phyloP scores from a whole-genome alignment of 768 basidiomycete genomes.

The Pulveroboletus sp. region DNA sequence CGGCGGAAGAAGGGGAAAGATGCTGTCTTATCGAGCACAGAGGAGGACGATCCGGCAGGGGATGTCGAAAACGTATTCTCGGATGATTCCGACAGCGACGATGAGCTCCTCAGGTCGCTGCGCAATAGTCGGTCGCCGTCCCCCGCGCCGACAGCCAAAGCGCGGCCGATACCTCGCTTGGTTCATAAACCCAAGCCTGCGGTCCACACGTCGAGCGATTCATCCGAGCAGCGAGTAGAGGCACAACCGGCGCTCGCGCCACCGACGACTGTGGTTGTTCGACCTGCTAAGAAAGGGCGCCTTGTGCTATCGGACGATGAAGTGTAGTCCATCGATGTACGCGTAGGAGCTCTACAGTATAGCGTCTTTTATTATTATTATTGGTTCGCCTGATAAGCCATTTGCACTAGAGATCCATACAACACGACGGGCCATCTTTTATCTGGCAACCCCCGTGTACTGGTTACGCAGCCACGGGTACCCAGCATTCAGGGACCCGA shows the following conservation, averaged over 20 bases:
- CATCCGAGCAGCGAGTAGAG: constrained; percentile 8
- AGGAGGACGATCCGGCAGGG: constrained; percentile 22
- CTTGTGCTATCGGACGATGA: constrained; percentile 40
- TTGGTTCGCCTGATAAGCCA: constrained; percentile 4
- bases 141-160: constrained; percentile 13
- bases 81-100: constrained; percentile 24
- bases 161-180: constrained; percentile 38
- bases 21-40: constrained; percentile 40
- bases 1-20: constrained; percentile 45
- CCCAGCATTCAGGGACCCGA: constrained; percentile 7
- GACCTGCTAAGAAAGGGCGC: constrained; percentile 23
- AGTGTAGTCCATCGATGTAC: constrained; percentile 16
- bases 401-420: constrained; percentile 5
- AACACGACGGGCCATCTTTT: neutral
- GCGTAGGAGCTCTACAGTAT: constrained; percentile 3
- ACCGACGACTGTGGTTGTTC: constrained; percentile 8
- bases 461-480: constrained; percentile 5
- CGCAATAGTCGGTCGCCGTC: constrained; percentile 25
- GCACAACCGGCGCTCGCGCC: neutral
- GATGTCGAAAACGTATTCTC: constrained; percentile 11
- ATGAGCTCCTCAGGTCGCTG: constrained; percentile 18
- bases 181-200: constrained; percentile 32
- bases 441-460: neutral
- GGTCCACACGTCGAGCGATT: constrained; percentile 21
- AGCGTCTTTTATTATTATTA: neutral